These are phyloP conservation scores for Pseudocohnilembus persalinus DNA, from an alignment of 169 alveolate species.

Conservation along the genomic window DNA sequence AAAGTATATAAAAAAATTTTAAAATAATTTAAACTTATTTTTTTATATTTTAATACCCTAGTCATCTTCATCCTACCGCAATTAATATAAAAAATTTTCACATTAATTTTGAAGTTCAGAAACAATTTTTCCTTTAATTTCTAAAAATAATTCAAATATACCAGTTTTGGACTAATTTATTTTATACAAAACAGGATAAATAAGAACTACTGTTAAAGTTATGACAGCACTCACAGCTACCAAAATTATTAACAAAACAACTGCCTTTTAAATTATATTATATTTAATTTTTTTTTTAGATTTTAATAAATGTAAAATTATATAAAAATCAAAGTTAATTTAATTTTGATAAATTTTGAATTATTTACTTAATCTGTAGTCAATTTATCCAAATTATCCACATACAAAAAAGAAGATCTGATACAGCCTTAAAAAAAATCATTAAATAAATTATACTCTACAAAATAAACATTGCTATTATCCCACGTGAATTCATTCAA, in stretches of 20 bases:
- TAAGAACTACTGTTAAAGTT: neutral
- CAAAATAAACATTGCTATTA: too few relatives aligned
- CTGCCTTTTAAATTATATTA: too few relatives aligned
- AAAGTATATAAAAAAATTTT: too few relatives aligned
- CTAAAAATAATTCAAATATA: neutral
- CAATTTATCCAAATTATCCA: neutral
- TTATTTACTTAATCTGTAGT: neutral
- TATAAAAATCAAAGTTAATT: too few relatives aligned
- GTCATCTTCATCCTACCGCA: neutral
- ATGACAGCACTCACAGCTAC: neutral
- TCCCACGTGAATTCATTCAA: neutral
- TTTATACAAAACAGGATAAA: neutral
- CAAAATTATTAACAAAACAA: neutral
- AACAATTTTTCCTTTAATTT: too few relatives aligned
- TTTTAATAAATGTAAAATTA: too few relatives aligned
- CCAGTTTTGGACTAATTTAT: neutral
- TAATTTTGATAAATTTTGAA: too few relatives aligned
- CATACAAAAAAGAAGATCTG: neutral
- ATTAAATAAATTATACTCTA: too few relatives aligned
- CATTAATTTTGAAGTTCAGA: neutral
- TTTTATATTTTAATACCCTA: too few relatives aligned
- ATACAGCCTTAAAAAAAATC: neutral
- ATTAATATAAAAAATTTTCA: neutral
- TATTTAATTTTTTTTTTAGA: too few relatives aligned
- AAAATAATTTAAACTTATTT: too few relatives aligned